Conservation (phyloP, 2,329 filamentous ascomycete genomes). For the Colletotrichum tropicale region DNA sequence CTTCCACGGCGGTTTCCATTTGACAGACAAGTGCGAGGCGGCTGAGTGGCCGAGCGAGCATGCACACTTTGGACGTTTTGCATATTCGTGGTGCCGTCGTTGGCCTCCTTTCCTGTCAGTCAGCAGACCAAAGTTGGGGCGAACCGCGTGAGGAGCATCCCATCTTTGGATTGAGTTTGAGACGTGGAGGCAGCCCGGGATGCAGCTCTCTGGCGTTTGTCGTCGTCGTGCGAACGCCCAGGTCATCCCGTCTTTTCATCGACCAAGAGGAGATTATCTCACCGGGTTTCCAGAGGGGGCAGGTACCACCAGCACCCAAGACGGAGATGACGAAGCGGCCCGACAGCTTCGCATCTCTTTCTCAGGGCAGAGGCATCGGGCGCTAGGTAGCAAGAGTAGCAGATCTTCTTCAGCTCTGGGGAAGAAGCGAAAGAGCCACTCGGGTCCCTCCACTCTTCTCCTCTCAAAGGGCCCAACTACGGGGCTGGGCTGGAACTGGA, state of each 20-base stretch:
- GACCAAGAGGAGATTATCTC: neutral
- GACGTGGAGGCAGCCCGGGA: neutral
- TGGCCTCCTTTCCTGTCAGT: neutral
- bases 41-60: neutral
- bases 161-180: constrained; percentile 11
- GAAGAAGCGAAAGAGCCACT: neutral
- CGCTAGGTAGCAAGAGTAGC: neutral
- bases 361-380: neutral
- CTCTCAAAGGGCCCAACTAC: neutral
- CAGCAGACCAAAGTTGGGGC: neutral
- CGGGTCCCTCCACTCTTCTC: neutral
- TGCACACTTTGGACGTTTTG: neutral
- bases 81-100: neutral
- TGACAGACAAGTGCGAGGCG: neutral
- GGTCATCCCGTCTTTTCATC: neutral
- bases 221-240: neutral
- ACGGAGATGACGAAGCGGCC: constrained; percentile 6
- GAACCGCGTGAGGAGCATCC: neutral
- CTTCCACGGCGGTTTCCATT: neutral
- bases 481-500: constrained; percentile 6
- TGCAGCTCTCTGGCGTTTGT: neutral
- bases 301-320: constrained; percentile 6
- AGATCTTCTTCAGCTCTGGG: constrained; percentile 1
- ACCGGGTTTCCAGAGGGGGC: constrained; percentile 9
- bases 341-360: neutral